Evolutionary conservation across 768 basidiomycete genomes (phyloP), one percentile per base, ranked within the genome.

Genomic region (Termitomyces sp.): DNA sequence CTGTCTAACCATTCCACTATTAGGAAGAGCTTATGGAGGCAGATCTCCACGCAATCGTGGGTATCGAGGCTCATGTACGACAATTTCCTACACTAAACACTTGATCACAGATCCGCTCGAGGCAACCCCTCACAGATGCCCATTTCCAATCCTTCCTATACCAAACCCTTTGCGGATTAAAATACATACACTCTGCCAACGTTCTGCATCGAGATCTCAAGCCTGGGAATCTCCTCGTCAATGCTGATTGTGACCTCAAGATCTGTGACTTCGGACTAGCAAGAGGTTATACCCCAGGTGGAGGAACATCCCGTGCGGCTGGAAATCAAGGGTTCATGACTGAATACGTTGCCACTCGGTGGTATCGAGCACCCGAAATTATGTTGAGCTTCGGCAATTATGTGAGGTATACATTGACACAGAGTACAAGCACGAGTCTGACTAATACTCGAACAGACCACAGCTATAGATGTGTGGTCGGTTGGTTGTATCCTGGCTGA

Each of bases 11-110:
- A 45, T 62, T 43, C 42, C 22, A 6, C 35, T 16, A 53, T n/a
- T 71, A 98, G 90, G 95, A 98, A 76, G 97, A 99, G 70, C 84
- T 98, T 62, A 99, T 98, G 97, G 97, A 99, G 69, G 97, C 97
- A 52, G 97, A 99, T 82, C 80, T 99, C 18, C 97, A 98, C 65
- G 97, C 97, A 18, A 99, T 99, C 70, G 94, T 95, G 63, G 71
- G 84, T 66, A 20, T 35, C 33, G 40, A 40, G 13, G 18, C 35
- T 7, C 22, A 5, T 36, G 27, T 7, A 35, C 27, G 31, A 38
- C 42, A n/a, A 29, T 36, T 32, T 51, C 18, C 15, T n/a, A 50
- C 52, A 40, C 52, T 29, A 20, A 54, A 44, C 15, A 41, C 33
- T 20, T 9, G 18, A 27, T 29, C 36, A 16, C 56, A 88, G 92